Conservation (phyloP, 179 eudicot genomes). For the Heliamphora ciliata region DNA sequence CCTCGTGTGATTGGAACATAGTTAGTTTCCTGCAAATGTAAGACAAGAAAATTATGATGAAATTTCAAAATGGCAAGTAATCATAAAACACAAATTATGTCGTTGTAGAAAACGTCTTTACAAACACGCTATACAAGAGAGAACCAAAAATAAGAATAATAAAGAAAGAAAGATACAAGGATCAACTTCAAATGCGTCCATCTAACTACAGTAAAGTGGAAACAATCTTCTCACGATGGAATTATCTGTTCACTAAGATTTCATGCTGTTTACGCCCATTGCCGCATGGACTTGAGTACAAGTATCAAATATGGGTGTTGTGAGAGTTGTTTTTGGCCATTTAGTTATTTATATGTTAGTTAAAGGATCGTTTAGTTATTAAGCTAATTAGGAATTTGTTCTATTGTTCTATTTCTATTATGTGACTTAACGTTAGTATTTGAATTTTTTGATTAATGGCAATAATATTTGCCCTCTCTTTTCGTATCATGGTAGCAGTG, state of each 20-base stretch:
- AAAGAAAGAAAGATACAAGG: background rate
- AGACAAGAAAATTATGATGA: slow-evolving; percentile 15
- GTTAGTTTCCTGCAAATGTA: slow-evolving; percentile 57
- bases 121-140: background rate
- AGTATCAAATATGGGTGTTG: too few relatives aligned
- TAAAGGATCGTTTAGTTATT: too few relatives aligned
- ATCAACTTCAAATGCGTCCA: slow-evolving; percentile 13
- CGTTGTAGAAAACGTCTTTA: background rate
- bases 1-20: slow-evolving; percentile 88
- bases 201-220: background rate
- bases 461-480: too few relatives aligned
- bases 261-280: background rate
- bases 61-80: slow-evolving; percentile 1
- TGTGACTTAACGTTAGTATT: too few relatives aligned
- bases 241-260: background rate
- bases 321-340: too few relatives aligned
- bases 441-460: too few relatives aligned
- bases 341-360: too few relatives aligned
- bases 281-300: too few relatives aligned
- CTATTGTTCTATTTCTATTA: too few relatives aligned
- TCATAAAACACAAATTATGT: background rate
- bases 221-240: background rate
- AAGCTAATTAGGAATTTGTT: too few relatives aligned
- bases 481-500: too few relatives aligned
- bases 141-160: too few relatives aligned